phyloP scores from a whole-genome alignment of 371 early-diverging fungal genomes.

The Ordospora colligata region DNA sequence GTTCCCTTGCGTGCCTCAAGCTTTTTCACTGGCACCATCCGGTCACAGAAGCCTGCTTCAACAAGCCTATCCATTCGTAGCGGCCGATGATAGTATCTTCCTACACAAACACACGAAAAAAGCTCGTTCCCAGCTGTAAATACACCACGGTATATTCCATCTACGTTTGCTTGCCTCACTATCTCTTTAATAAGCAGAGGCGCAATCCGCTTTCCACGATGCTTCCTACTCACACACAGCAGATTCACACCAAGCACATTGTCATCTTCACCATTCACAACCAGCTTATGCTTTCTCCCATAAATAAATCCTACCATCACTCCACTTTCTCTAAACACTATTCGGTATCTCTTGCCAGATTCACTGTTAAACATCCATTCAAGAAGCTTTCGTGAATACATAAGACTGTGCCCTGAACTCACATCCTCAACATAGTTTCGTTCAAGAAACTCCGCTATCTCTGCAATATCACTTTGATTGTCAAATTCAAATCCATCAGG shows the following conservation, averaged over 20 bases:
- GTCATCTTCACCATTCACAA: conserved; percentile 5
- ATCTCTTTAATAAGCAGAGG: conserved; percentile 95
- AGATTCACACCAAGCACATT: conserved; percentile 74
- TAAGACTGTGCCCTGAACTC: conserved; percentile 27
- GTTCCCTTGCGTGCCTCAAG: neutral
- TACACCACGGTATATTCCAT: conserved; percentile 86
- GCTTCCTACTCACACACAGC: conserved; percentile 83
- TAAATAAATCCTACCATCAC: conserved; percentile 57
- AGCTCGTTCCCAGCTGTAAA: conserved; percentile 84
- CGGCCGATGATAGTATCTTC: conserved; percentile 64
- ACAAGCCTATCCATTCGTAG: neutral
- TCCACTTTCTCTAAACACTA: conserved; percentile 36
- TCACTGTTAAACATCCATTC: conserved; percentile 42
- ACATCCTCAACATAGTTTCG: conserved; percentile 56
- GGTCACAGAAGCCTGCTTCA: too few relatives aligned
- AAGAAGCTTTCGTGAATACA: conserved; percentile 51
- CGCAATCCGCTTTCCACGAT: conserved; percentile 81
- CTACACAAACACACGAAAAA: conserved; percentile 75
- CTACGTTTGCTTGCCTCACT: conserved; percentile 77
- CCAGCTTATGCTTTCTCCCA: conserved; percentile 44
- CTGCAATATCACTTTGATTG: conserved; percentile 21
- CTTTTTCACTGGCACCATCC: neutral
- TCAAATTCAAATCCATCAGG: conserved; percentile 41
- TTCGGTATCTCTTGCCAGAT: conserved; percentile 40
- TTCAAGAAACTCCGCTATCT: conserved; percentile 38